A percentile compares a stretch with the other conserved stretches of the same genome.
Evolutionary conservation across 164 flowering plant genomes (phyloP).

Genomic region (Magnolia officinalis): DNA sequence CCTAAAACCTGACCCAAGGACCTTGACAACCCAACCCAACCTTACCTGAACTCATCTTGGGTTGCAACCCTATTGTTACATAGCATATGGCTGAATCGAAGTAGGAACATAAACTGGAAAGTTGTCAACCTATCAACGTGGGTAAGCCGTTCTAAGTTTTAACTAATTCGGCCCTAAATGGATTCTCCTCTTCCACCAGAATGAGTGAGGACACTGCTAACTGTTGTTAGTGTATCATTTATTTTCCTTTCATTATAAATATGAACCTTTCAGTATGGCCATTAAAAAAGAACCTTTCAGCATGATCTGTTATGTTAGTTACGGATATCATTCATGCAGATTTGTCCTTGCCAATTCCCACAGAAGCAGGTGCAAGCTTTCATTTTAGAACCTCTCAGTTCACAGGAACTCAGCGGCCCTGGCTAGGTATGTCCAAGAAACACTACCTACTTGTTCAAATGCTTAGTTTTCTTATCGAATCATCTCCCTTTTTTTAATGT

Average conservation of each 20-base stretch:
- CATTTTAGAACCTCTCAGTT: conserved; percentile 50
- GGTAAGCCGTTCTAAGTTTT: no score
- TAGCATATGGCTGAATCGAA: no score
- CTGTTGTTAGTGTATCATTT: neutral
- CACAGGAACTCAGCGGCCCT: conserved; percentile 61
- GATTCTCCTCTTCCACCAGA: no score
- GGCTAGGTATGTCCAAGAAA: conserved; percentile 63
- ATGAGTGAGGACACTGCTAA: no score
- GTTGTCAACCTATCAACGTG: no score
- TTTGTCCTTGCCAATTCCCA: conserved; percentile 32
- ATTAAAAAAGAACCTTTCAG: neutral
- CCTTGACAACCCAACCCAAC: no score
- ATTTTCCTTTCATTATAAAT: no score
- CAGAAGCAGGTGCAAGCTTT: conserved; percentile 52
- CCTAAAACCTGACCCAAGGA: no score
- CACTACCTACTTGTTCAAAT: neutral
- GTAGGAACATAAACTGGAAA: no score
- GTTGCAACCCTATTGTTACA: no score
- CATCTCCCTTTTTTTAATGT: neutral
- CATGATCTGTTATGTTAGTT: neutral
- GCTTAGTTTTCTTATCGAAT: neutral
- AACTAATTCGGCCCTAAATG: no score
- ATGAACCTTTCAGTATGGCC: neutral
- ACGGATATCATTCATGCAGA: conserved; percentile 31
- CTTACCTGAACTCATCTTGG: no score